Conservation (phyloP, 2,329 filamentous ascomycete genomes). For the Fusarium sp. region DNA sequence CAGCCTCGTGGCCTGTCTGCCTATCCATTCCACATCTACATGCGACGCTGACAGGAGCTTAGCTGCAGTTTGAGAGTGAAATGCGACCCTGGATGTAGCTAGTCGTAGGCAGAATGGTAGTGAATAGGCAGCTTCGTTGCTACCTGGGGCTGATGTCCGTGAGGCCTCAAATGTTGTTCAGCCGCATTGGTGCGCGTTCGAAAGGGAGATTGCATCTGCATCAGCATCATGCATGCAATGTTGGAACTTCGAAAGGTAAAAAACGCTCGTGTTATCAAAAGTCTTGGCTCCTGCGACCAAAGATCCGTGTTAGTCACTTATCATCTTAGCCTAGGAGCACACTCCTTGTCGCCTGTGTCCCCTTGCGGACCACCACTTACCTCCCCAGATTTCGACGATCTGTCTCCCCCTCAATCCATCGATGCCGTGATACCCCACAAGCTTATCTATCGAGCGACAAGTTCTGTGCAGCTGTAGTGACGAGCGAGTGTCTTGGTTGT, state of each 20-base stretch:
- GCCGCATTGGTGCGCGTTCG: not conserved
- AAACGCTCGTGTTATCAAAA: not conserved
- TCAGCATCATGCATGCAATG: slow-evolving; percentile 7
- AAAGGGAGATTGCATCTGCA: slow-evolving; percentile 3
- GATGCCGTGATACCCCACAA: slow-evolving; percentile 5
- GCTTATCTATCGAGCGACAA: not conserved
- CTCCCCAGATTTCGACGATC: not conserved
- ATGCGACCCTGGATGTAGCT: not conserved
- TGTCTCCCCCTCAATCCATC: slow-evolving; percentile 7
- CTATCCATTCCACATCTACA: not conserved
- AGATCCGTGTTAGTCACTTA: slow-evolving; percentile 14
- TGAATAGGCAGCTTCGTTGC: not conserved
- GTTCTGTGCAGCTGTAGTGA: not conserved
- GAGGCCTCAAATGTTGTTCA: slow-evolving; percentile 6
- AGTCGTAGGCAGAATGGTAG: not conserved
- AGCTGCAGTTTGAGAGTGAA: not conserved
- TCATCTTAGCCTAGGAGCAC: not conserved
- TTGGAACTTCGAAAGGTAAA: not conserved
- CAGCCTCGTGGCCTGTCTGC: not conserved
- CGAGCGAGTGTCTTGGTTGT: not conserved
- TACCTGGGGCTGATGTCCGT: slow-evolving; percentile 3
- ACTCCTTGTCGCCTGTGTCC: not conserved
- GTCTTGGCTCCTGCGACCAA: not conserved
- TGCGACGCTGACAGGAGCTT: slow-evolving; percentile 17
- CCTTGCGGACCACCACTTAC: not conserved